Base-by-base conservation (phyloP, 441 rosid genomes). In the Biscutella auriculata region DNA sequence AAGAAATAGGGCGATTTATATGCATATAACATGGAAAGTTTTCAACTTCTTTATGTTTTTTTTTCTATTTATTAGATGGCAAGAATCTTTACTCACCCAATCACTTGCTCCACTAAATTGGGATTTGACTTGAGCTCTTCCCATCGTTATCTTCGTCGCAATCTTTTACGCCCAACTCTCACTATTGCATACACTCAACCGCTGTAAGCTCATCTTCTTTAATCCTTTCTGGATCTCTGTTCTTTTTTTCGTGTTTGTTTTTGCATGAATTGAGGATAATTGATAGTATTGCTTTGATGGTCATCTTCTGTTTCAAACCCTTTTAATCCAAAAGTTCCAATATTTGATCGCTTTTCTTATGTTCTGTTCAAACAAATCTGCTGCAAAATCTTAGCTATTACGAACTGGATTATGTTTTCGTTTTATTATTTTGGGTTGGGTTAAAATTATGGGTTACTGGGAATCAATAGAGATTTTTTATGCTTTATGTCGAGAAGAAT, bases 151-250 rank as follows among this genome's bases (percentile, higher is more conserved):
- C 35, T 51, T 50, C 56, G 23, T 8, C 53, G 45, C 1, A 5
- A 43, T 37, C 32, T 19, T 2, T 35, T 55, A 21, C 59, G 1
- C n/a, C 28, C 5, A 50, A 39, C n/a, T 3, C 25, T 43, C 66
- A 17, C 50, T 55, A 63, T 43, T 32, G 15, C 65, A 25, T 60
- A 9, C 21, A 25, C 55, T 71, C 51, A 29, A 23, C 19, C 49
- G 9, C 6, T 14, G 82, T 75, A 67, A 78, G 72, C 66, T 45
- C 8, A 10, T 11, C 21, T 32, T 34, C 39, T 48, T 15, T 11
- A 14, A 55, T 21, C 58, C 53, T 8, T 9, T 11, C 6, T 27
- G 39, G 17, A 17, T 41, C 52, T 17, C 48, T 60, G 44, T n/a
- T n/a, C n/a, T n/a, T n/a, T 48, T 2, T 36, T 45, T 54, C 19